These are phyloP conservation scores for Rhytidiadelphus loreus DNA, from an alignment of 225 moss, liverwort and hornwort species.

Conservation along the genomic window DNA sequence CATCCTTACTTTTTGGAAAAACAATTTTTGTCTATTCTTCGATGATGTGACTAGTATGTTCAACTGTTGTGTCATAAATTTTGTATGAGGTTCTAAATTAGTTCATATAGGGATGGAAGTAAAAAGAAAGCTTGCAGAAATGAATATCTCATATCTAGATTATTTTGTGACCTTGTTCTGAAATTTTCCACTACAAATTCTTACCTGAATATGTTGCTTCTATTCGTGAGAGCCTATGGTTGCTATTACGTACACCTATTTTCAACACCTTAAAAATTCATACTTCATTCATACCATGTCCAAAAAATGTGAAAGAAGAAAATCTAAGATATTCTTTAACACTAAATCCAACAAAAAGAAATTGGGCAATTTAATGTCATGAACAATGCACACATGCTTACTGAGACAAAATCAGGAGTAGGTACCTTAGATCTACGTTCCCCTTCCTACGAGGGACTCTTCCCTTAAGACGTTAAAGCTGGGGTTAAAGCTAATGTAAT, in stretches of 20 bases:
- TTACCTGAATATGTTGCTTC: background rate
- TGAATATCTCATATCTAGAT: no score
- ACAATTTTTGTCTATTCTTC: background rate
- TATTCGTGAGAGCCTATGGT: background rate
- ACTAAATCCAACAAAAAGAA: background rate
- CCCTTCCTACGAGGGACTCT: background rate
- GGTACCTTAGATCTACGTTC: background rate
- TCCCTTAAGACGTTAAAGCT: background rate
- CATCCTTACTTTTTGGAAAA: background rate
- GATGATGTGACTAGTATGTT: fast-evolving
- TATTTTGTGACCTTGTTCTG: background rate
- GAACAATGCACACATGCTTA: background rate
- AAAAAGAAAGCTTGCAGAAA: no score
- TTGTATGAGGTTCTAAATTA: background rate
- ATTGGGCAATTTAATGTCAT: background rate
- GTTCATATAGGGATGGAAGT: fast-evolving
- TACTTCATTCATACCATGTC: no score
- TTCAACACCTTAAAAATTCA: background rate
- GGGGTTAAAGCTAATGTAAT: background rate
- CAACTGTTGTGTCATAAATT: background rate
- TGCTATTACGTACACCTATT: fast-evolving
- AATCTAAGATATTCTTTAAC: background rate
- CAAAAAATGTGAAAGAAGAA: background rate
- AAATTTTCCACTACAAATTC: fast-evolving
- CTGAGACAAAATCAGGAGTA: no score